Evolutionary conservation across 345 rosid species (phyloP), one percentile per base, ranked within the genome.

Genomic region (Rhodamnia rubescens): DNA sequence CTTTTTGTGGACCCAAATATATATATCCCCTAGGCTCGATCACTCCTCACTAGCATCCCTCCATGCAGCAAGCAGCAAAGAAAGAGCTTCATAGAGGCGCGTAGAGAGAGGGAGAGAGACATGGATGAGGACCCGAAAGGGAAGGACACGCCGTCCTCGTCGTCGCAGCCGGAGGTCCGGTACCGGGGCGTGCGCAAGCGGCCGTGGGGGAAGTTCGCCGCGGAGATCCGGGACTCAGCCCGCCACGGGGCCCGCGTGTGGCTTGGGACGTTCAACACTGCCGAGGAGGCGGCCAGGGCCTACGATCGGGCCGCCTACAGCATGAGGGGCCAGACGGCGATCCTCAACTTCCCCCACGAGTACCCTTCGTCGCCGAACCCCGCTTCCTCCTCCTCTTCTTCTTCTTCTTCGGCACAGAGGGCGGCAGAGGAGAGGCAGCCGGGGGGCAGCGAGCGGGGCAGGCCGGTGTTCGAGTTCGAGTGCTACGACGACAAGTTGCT

Each of bases 201-300:
- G 88, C 99, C 99, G 0, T 96, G 99, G 99, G 99, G 98, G 10
- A 96, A 95, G 89, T 96, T 90, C 15, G 99, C 99, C 0, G 97
- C 98, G 2, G 99, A 96, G 95, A 96, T 96, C 84, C 92, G 98
- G 0, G 98, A 96, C 86, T 95, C 98, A 0, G 90, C 90, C 13
- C 88, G 92, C 51, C 97, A 92, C 3, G 97, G 99, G 7, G 94
- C 94, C n/a, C 91, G 99, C 20, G 88, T 96, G 47, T 96, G 99
- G 99, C 93, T 96, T 1, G 99, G 99, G 32, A 96, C 99, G 5
- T 96, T 95, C 84, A 93, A 92, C 87, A 93, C 99, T 0, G 99
- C 98, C 0, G 98, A 96, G 85, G 98, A 95, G 32, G 99, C 99
- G 0, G 98, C 98, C 40, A 86, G 99, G 87, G 99, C 98, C 2